Base-by-base conservation (phyloP, 1,284 basidiomycete species). In the Anthracocystis setariae region DNA sequence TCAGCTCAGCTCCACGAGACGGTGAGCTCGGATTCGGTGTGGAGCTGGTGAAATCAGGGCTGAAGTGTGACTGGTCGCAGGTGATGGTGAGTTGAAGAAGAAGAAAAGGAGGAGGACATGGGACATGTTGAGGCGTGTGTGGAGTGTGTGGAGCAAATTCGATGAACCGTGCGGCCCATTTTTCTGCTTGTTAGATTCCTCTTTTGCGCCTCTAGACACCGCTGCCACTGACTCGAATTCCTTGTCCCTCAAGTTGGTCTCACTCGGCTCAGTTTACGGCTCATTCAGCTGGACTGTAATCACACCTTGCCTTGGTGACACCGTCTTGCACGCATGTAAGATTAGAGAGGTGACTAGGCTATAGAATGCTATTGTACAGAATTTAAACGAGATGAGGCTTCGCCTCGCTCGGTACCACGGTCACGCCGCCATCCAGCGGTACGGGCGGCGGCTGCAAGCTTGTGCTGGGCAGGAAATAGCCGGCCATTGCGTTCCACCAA, bases 311-410 rank as follows among this genome's bases (percentile, higher is more conserved):
- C n/a, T n/a, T n/a, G n/a, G n/a, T n/a, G n/a, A n/a, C n/a, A n/a
- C n/a, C n/a, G n/a, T n/a, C n/a, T n/a, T n/a, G n/a, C n/a, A n/a
- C n/a, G n/a, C n/a, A n/a, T 18, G 43, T 43, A 20, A 43, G 18
- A 38, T 38, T 38, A 20, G 46, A 47, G 46, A 15, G 29, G 46
- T 47, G 46, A 32, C 12, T 29, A 7, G 17, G 5, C n/a, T 47
- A 3, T 35, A 32, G n/a, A 27, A 12, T 38, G 7, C 37, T 17
- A 38, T 15, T 38, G 37, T 29, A 38, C 37, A 38, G 17, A 15
- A 38, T 7, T 15, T 38, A 39, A 17, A 59, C 57, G n/a, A 52
- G 48, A 45, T 59, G 56, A 35, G 49, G 23, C 29, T 29, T 40
- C 35, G 27, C 5, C 5, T 38, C 45, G 35, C 0, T 27, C 5